phyloP scores from a whole-genome alignment of 768 basidiomycete species.

The Serendipita sp. region DNA sequence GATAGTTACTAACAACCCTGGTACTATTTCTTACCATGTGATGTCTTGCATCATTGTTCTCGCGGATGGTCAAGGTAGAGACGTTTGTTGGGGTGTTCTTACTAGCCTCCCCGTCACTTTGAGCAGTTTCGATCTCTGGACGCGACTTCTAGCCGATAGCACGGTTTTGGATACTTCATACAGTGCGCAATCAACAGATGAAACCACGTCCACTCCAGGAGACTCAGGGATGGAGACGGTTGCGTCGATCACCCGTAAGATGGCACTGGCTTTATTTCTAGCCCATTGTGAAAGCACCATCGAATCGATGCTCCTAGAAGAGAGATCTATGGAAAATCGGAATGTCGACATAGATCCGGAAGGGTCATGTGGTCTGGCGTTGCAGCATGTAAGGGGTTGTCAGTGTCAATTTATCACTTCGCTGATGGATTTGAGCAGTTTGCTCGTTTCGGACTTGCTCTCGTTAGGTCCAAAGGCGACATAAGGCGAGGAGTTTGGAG shows the following conservation, averaged over 20 bases:
- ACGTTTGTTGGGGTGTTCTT: background rate
- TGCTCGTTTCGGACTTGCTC: background rate
- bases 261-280: background rate
- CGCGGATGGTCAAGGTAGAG: background rate
- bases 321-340: background rate
- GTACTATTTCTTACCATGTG: background rate
- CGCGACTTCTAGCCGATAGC: background rate
- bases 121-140: background rate
- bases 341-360: background rate
- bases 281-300: background rate
- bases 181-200: background rate
- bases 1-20: background rate
- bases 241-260: background rate
- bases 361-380: background rate
- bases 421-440: background rate
- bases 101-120: background rate
- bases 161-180: background rate
- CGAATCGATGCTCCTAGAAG: background rate
- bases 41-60: background rate
- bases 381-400: background rate
- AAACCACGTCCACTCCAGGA: background rate
- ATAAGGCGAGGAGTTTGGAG: background rate
- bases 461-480: background rate
- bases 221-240: background rate
- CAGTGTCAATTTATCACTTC: background rate